Evolutionary conservation across 2,329 filamentous ascomycete genomes (phyloP), one percentile per base, ranked within the genome.

Genomic region (Ceratocystis eucalypticola): DNA sequence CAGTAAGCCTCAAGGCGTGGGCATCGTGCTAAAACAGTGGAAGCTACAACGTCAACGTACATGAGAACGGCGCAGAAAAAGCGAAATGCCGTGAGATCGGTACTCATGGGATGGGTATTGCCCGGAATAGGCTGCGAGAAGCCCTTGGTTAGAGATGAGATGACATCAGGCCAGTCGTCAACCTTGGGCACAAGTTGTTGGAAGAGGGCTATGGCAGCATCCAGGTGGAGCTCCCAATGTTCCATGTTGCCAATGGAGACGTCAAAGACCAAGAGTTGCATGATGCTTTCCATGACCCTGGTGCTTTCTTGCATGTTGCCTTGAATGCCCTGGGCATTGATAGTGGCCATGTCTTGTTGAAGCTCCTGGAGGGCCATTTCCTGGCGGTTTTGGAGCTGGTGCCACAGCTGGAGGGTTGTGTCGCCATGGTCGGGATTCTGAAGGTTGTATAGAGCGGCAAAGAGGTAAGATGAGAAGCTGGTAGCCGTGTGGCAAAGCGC

Each of bases 381-480:
- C 65, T 80, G 75, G 69, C 80, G 79, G 4, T 69, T 72, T 68
- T 79, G 77, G 3, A 81, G 72, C 67, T 77, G 74, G 41, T 73
- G 69, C 67, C 74, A 75, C 71, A 77, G 75, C 17, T 72, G 71
- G 53, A 70, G 69, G 4, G 74, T 75, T 70, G 74, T 78, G 17
- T 71, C 73, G 68, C 74, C 74, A 69, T 76, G 72, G n/a, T 66
- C 64, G 12, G 67, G 67, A 25, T 66, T 66, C 53, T 68, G 61
- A 5, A 66, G 17, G 33, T 66, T 68, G 45, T 68, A 68, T 15
- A 79, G 72, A 44, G 81, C 74, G 69, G 77, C 78, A 70, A 82
- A 80, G 72, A 84, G 85, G 73, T 83, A 85, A 1, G 80, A 79
- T 0, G 80, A 79, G 25, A 86, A 76, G 30, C 81, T 80, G 20